Conservation (phyloP, 805 yeast species). For the Kockiozyma suomiensis region DNA sequence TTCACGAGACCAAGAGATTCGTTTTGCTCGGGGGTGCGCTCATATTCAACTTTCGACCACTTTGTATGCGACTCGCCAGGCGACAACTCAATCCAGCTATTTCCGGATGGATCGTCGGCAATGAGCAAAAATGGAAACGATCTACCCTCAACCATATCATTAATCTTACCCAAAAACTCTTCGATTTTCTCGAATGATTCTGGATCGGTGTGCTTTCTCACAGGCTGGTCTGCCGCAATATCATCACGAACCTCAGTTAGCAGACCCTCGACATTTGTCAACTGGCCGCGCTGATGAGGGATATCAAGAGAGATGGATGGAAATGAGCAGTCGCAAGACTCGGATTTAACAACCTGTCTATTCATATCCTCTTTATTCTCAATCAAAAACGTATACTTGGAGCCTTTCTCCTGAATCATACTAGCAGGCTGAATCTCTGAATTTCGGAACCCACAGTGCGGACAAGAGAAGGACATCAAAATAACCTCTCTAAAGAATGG, state of each 20-base stretch:
- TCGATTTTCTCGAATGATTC: conserved; percentile 75
- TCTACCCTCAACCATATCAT: conserved; percentile 64
- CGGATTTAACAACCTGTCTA: conserved; percentile 91
- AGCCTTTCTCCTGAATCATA: conserved; percentile 84
- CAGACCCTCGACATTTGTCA: conserved; percentile 90
- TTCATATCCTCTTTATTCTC: conserved; percentile 73
- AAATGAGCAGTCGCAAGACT: conserved; percentile 77
- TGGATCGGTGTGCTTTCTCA: conserved; percentile 73
- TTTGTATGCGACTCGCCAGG: conserved; percentile 89
- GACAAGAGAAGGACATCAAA: conserved; percentile 92
- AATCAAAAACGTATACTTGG: conserved; percentile 67
- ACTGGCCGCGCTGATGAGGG: conserved; percentile 92
- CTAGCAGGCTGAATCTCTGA: conserved; percentile 97
- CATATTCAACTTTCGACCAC: conserved; percentile 83
- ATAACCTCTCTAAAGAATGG: conserved; percentile 92
- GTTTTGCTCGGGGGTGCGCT: conserved; percentile 85
- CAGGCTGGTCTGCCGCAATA: conserved; percentile 76
- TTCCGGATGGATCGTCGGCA: conserved; percentile 93
- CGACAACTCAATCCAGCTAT: conserved; percentile 89
- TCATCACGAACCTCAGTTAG: conserved; percentile 82
- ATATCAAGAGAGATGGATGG: conserved; percentile 87
- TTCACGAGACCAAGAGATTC: conserved; percentile 79
- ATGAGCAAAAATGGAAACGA: conserved; percentile 75
- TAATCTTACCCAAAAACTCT: conserved; percentile 62
- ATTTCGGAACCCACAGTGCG: conserved; percentile 89